Conservation (phyloP, 2,329 filamentous ascomycete species). For the Colletotrichum magnum region DNA sequence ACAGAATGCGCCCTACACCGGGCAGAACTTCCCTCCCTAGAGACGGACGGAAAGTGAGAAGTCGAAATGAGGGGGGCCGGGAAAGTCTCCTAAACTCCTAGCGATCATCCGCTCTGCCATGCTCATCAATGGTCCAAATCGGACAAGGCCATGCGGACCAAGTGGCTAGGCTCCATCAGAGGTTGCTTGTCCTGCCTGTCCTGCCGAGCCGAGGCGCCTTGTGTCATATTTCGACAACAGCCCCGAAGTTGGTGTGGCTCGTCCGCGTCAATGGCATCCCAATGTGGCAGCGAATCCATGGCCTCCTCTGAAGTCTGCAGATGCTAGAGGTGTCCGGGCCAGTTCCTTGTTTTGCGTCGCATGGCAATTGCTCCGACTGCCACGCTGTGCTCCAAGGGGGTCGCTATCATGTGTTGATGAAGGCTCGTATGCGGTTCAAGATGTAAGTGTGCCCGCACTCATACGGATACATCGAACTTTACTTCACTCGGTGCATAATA, state of each 20-base stretch:
- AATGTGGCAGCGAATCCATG: slow-evolving; percentile 21
- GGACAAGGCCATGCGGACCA: slow-evolving; percentile 1
- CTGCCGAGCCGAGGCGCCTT: slow-evolving; percentile 1
- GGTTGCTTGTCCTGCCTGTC: neutral
- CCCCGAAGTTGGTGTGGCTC: slow-evolving; percentile 17
- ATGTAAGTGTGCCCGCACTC: neutral
- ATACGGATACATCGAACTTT: neutral
- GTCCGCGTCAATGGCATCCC: slow-evolving; percentile 9
- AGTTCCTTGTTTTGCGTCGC: slow-evolving; percentile 35
- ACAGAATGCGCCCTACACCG: neutral
- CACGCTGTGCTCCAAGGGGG: slow-evolving; percentile 4
- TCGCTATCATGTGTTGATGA: neutral
- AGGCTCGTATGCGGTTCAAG: neutral
- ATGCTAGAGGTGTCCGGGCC: slow-evolving; percentile 6
- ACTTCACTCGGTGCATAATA: neutral
- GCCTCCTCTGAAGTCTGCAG: slow-evolving; percentile 11
- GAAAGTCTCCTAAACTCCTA: slow-evolving; percentile 36
- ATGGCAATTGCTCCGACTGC: slow-evolving; percentile 24
- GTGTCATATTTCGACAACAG: slow-evolving; percentile 14
- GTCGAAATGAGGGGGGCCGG: neutral
- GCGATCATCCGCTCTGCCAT: slow-evolving; percentile 23
- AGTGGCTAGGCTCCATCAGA: neutral
- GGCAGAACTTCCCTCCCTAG: neutral
- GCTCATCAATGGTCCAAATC: slow-evolving; percentile 2
- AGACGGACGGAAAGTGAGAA: neutral